A percentile compares a stretch with the other conserved stretches of the same genome.
phyloP scores from a whole-genome alignment of 805 yeast genomes.

The Citeromyces matritensis region DNA sequence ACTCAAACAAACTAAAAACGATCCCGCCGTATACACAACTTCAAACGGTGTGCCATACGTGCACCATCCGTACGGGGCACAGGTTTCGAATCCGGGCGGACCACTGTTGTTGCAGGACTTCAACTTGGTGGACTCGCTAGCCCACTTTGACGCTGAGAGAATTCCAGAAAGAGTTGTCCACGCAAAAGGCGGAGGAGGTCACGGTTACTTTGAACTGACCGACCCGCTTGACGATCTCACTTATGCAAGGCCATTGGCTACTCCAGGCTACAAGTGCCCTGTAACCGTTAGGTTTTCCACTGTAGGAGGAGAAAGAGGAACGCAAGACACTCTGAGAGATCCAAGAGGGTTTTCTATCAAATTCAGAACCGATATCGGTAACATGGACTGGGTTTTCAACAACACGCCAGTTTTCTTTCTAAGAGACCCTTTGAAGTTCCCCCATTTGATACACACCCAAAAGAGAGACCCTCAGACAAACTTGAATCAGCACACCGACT shows the following conservation, averaged over 20 bases:
- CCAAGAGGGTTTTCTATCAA: constrained; percentile 59
- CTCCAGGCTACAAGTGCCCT: constrained; percentile 24
- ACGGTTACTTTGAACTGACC: constrained; percentile 42
- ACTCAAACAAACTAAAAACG: constrained; percentile 3
- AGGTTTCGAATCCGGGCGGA: constrained; percentile 38
- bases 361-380: constrained; percentile 54
- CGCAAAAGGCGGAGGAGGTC: constrained; percentile 54
- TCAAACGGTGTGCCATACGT: constrained; percentile 40
- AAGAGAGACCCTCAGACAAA: constrained; percentile 55
- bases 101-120: constrained; percentile 45
- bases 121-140: constrained; percentile 37
- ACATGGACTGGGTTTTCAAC: constrained; percentile 59
- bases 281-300: constrained; percentile 40
- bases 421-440: constrained; percentile 51
- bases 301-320: constrained; percentile 57
- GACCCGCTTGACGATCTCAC: constrained; percentile 40
- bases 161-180: constrained; percentile 57
- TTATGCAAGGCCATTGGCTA: constrained; percentile 23
- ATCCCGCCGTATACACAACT: constrained; percentile 22
- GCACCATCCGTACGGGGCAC: constrained; percentile 37
- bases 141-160: constrained; percentile 51
- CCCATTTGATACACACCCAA: constrained; percentile 53
- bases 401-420: constrained; percentile 58
- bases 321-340: constrained; percentile 53
- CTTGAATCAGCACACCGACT: constrained; percentile 27